phyloP scores from a whole-genome alignment of 495 filamentous ascomycete species.

The Pseudomonodictys pantanalensis region DNA sequence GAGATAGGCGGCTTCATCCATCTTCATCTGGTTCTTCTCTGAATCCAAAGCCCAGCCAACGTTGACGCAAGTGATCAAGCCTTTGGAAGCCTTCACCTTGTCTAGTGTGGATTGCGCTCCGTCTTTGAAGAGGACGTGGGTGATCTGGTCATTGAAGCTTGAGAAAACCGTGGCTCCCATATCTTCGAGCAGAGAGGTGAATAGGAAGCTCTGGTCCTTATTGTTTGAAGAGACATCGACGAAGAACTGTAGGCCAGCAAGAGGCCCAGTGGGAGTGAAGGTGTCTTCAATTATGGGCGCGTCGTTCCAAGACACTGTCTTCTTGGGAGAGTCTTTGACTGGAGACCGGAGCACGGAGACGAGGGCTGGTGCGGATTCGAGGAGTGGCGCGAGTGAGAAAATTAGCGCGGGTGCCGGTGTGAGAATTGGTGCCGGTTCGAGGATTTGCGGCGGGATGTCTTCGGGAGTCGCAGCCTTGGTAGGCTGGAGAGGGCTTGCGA shows the following conservation, averaged over 20 bases:
- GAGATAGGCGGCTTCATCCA: constrained; percentile 28
- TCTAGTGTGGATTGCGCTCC: constrained; percentile 82
- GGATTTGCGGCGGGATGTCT: neutral
- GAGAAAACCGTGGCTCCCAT: constrained; percentile 86
- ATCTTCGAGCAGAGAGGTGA: constrained; percentile 73
- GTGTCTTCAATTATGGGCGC: neutral
- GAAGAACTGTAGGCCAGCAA: constrained; percentile 70
- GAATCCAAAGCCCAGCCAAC: constrained; percentile 32
- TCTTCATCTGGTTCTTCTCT: constrained; percentile 23
- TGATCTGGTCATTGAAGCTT: constrained; percentile 72
- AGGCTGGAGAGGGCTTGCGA: neutral
- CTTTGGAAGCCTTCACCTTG: constrained; percentile 73
- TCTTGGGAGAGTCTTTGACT: constrained; percentile 24
- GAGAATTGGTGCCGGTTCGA: too few relatives aligned
- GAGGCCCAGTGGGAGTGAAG: constrained; percentile 3
- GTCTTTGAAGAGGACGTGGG: constrained; percentile 94
- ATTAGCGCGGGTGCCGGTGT: too few relatives aligned
- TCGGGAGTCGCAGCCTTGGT: neutral
- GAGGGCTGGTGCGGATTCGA: neutral
- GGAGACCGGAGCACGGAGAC: constrained; percentile 23
- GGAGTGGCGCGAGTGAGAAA: neutral
- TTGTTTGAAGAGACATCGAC: constrained; percentile 92
- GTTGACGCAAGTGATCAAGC: constrained; percentile 54
- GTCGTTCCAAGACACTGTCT: constrained; percentile 23
- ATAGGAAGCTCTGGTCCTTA: constrained; percentile 73